Evolutionary conservation across 2,329 filamentous ascomycete genomes (phyloP).

Genomic region (Verticillium nonalfalfae): DNA sequence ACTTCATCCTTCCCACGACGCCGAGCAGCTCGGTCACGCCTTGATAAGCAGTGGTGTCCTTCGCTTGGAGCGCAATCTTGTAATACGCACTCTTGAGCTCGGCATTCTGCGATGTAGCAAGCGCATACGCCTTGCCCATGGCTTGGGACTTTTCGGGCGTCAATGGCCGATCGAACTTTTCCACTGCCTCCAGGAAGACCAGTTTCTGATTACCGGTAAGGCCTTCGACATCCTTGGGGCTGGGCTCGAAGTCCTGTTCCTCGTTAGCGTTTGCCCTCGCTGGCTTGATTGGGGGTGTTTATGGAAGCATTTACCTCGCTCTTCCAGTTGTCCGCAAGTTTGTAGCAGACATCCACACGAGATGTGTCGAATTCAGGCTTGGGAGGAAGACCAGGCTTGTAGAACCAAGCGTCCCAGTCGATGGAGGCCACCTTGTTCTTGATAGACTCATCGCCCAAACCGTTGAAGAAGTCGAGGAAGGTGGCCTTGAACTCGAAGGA

Average conservation of each 20-base stretch:
- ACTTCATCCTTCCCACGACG: conserved; percentile 92
- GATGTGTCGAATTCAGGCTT: conserved; percentile 90
- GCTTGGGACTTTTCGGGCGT: conserved; percentile 58
- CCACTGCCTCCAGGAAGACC: conserved; percentile 79
- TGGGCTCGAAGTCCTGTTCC: conserved; percentile 54
- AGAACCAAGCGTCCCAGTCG: conserved; percentile 89
- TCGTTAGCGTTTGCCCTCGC: conserved; percentile 8
- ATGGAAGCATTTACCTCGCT: conserved; percentile 31
- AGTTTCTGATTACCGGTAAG: conserved; percentile 86
- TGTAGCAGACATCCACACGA: conserved; percentile 79
- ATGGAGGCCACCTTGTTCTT: conserved; percentile 63
- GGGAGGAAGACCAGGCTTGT: conserved; percentile 78
- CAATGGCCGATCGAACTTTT: conserved; percentile 60
- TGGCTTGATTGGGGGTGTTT: not conserved
- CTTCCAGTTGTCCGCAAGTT: conserved; percentile 77
- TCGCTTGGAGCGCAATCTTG: conserved; percentile 69
- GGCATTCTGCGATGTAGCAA: conserved; percentile 71
- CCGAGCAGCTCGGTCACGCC: conserved; percentile 71
- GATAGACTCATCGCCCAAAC: conserved; percentile 54
- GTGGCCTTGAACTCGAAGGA: conserved; percentile 92
- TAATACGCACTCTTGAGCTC: conserved; percentile 81
- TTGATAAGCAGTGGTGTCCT: conserved; percentile 61
- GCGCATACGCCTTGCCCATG: conserved; percentile 70
- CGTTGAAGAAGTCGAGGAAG: conserved; percentile 76
- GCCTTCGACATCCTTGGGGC: conserved; percentile 58